Conservation (phyloP, 768 basidiomycete genomes). For the Dentipellis fragilis region DNA sequence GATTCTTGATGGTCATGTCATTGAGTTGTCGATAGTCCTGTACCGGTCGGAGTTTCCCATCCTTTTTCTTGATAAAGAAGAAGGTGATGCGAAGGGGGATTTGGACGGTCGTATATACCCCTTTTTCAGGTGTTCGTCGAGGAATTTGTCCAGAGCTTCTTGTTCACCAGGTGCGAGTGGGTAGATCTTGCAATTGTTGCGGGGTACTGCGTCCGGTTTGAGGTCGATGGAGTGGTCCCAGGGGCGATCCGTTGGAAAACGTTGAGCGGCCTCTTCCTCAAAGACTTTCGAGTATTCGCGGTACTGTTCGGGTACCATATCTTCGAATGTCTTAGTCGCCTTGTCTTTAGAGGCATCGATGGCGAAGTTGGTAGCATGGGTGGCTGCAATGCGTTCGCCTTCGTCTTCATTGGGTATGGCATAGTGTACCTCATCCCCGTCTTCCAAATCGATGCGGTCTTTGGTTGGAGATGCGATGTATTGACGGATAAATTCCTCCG, state of each 20-base stretch:
- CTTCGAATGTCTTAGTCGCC: too few relatives aligned
- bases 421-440: too few relatives aligned
- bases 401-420: too few relatives aligned
- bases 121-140: slow-evolving; percentile 15
- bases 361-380: too few relatives aligned
- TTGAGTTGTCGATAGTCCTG: slow-evolving; percentile 21
- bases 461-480: too few relatives aligned
- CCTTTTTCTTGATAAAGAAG: slow-evolving; percentile 22
- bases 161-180: slow-evolving; percentile 4
- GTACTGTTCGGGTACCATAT: not conserved
- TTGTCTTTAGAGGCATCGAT: too few relatives aligned
- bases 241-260: not conserved
- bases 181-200: slow-evolving; percentile 8
- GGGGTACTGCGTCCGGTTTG: not conserved
- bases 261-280: not conserved
- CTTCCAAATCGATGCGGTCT: too few relatives aligned
- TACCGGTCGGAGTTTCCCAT: slow-evolving; percentile 15
- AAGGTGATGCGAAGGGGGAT: slow-evolving; percentile 15
- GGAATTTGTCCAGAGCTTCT: slow-evolving; percentile 6
- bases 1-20: slow-evolving; percentile 17
- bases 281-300: not conserved
- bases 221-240: slow-evolving; percentile 14
- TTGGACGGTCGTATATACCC: slow-evolving; percentile 16
- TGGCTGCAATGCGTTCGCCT: too few relatives aligned
- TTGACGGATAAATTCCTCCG: too few relatives aligned